Percentiles rank a stretch among this genome's conserved stretches.
These are phyloP conservation scores for Umbellularia californica DNA, from an alignment of 164 flowering plant species.

Conservation along the genomic window DNA sequence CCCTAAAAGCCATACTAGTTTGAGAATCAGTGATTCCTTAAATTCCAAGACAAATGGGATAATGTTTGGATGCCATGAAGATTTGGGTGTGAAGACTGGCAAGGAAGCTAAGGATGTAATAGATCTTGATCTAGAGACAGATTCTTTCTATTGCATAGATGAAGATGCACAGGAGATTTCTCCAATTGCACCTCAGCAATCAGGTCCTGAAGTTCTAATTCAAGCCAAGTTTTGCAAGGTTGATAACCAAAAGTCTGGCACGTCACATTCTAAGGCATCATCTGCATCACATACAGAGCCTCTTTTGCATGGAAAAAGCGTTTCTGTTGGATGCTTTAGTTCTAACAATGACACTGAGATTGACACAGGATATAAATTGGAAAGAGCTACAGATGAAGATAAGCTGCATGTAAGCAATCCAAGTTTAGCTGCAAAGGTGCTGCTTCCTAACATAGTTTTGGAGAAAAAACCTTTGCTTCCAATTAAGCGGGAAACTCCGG, in stretches of 20 bases:
- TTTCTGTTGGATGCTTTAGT: constrained; percentile 9
- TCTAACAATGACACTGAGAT: constrained; percentile 8
- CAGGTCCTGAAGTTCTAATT: constrained; percentile 13
- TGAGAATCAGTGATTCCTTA: constrained; percentile 9
- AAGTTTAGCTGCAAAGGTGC: constrained; percentile 12
- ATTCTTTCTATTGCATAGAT: constrained; percentile 14
- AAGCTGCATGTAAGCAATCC: background rate
- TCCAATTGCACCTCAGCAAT: background rate
- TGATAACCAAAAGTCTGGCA: background rate
- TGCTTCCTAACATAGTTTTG: constrained; percentile 25
- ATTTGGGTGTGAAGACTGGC: constrained; percentile 4
- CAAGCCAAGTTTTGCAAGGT: constrained; percentile 3
- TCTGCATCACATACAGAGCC: constrained; percentile 14
- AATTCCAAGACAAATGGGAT: constrained; percentile 9
- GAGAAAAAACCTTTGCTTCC: constrained; percentile 31
- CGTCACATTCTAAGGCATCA: constrained; percentile 1
- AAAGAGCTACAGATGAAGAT: constrained; percentile 28
- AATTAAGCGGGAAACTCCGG: constrained; percentile 39
- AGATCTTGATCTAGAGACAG: constrained; percentile 20
- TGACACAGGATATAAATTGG: constrained; percentile 5
- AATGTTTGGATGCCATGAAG: constrained; percentile 8
- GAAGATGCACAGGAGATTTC: constrained; percentile 18
- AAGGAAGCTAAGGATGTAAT: constrained; percentile 9
- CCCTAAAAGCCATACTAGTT: constrained; percentile 11
- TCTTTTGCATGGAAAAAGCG: constrained; percentile 3